Evolutionary conservation across 1,284 basidiomycete genomes (phyloP), one percentile per base, ranked within the genome.

Genomic region (Calocybe gambosa): DNA sequence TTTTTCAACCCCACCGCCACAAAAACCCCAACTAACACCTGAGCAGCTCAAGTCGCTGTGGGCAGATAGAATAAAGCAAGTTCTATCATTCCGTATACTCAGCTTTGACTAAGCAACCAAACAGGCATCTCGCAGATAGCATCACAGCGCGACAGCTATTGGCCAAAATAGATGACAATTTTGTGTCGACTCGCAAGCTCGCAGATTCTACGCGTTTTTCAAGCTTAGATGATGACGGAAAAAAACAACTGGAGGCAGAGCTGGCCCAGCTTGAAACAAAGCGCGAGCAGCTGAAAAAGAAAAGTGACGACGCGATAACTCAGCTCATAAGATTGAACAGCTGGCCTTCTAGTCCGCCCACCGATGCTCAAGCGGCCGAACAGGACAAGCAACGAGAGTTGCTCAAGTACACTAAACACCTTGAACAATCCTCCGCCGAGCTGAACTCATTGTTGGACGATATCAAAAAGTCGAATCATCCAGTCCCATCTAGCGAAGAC

Each of bases 251-350:
- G 15, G 42, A 55, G 5, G 44, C 54, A 5, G 53, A 63, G 26
- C 53, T 65, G n/a, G 43, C 51, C 2, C 47, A 55, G 3, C 50
- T 64, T 7, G 56, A 62, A 29, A 34, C 53, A 2, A 53, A 49
- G 21, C 48, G 49, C 23, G 59, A 60, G 2, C 58, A 53, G 2
- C 64, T 61, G 48, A 61, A 60, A 43, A 52, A 52, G 5, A 56
- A 57, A 10, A 51, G 68, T 10, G 60, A 62, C n/a, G 45, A 46
- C 1, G 33, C 54, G 2, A 43, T 69, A 13, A 49, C 45, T 8
- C 53, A 52, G 8, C 58, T 75, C 21, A 54, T 62, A 15, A 66
- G 67, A 7, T 49, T 58, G 5, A 61, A 68, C 25, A 69, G 64
- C 53, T 74, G 72, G 69, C 70, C 69, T 1, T 51, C 63, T n/a